Conservation (phyloP, 495 filamentous ascomycete genomes). For the Aspergillus saccharolyticus region DNA sequence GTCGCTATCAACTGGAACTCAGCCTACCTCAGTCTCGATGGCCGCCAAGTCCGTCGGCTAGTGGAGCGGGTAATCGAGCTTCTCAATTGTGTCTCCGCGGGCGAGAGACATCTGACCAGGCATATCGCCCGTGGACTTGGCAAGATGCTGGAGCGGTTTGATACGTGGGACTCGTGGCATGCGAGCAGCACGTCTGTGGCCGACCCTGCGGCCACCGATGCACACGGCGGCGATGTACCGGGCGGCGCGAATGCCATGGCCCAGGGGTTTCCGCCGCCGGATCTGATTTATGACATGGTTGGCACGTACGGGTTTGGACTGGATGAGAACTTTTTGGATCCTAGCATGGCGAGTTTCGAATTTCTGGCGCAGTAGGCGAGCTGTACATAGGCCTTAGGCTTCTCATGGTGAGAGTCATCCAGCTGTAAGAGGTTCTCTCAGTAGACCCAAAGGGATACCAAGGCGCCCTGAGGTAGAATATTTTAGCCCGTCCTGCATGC, state of each 20-base stretch:
- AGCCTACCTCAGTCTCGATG: conserved; percentile 40
- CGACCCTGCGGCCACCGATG: conserved; percentile 2
- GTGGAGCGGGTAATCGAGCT: conserved; percentile 48
- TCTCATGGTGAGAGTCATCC: neutral
- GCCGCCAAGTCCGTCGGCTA: conserved; percentile 41
- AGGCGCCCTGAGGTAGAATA: too few species aligned
- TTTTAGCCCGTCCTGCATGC: too few species aligned
- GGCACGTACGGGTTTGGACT: conserved; percentile 46
- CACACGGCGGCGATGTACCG: conserved; percentile 25
- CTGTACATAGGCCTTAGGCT: neutral
- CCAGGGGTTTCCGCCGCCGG: conserved; percentile 44
- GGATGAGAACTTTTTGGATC: conserved; percentile 44
- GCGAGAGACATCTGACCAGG: conserved; percentile 49
- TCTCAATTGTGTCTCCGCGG: conserved; percentile 48
- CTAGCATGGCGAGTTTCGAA: conserved; percentile 45
- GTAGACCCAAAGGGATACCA: too few species aligned
- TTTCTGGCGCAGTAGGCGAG: conserved; percentile 32
- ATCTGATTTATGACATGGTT: conserved; percentile 47
- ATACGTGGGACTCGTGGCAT: conserved; percentile 42
- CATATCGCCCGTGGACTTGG: conserved; percentile 50
- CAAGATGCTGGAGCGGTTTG: conserved; percentile 48
- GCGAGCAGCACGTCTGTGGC: conserved; percentile 14
- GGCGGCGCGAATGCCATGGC: conserved; percentile 46
- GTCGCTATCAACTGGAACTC: conserved; percentile 53
- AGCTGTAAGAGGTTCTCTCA: too few species aligned